A percentile compares a stretch with the other conserved stretches of the same genome.
Conservation (phyloP, 306 rosid species). For the Cercis canadensis region DNA sequence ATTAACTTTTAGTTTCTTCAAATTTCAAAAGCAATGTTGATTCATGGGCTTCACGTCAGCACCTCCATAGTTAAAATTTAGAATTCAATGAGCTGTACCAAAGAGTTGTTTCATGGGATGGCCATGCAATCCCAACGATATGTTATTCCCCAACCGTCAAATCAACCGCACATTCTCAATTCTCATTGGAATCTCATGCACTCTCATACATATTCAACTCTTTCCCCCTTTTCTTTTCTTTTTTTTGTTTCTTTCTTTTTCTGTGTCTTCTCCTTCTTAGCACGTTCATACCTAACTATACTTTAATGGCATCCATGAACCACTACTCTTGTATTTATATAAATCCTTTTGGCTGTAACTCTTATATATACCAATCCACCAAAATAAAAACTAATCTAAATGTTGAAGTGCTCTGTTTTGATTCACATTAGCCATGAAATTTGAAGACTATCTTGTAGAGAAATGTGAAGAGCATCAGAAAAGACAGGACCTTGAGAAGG, state of each 20-base stretch:
- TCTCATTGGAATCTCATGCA: no score
- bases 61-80: conserved; percentile 18
- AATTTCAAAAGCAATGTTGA: not conserved
- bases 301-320: conserved; percentile 61
- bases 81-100: conserved; percentile 8
- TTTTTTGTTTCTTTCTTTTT: not conserved
- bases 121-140: conserved; percentile 41
- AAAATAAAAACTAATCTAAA: not conserved
- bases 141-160: conserved; percentile 22
- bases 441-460: conserved; percentile 75
- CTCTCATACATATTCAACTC: not conserved
- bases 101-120: conserved; percentile 51
- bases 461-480: conserved; percentile 57
- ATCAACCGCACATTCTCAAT: conserved; percentile 55
- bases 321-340: conserved; percentile 21
- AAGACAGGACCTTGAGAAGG: conserved; percentile 65
- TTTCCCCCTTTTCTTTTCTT: not conserved
- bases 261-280: conserved; percentile 9
- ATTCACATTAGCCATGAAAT: conserved; percentile 62
- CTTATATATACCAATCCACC: conserved; percentile 3
- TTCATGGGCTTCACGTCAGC: conserved; percentile 69
- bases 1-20: no score
- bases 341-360: conserved; percentile 21
- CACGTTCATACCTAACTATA: conserved; percentile 36
- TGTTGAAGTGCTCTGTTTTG: conserved; percentile 23